A percentile compares a stretch with the other conserved stretches of the same genome.
phyloP scores from a whole-genome alignment of 2,329 filamentous ascomycete genomes.

The Tolypocladium pustulatum region DNA sequence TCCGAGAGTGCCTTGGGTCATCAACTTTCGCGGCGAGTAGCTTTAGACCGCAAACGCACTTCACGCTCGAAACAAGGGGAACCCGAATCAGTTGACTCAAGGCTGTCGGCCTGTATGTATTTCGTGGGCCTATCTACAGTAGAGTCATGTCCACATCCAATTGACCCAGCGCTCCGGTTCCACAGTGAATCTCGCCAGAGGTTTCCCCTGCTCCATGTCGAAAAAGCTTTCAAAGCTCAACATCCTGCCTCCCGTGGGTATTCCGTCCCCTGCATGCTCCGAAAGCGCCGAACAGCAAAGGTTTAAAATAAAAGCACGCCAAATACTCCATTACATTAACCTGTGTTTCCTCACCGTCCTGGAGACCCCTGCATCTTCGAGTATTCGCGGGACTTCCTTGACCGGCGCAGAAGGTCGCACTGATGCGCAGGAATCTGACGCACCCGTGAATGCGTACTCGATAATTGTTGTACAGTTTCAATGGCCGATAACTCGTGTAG shows the following conservation, averaged over 20 bases:
- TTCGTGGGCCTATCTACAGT: neutral
- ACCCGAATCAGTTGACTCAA: neutral
- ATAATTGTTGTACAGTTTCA: neutral
- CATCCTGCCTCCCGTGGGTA: neutral
- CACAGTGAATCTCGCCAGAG: neutral
- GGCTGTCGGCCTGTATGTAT: neutral
- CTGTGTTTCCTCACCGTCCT: neutral
- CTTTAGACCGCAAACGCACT: neutral
- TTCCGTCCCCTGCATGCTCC: constrained; percentile 20
- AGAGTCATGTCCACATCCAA: neutral
- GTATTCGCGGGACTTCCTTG: neutral
- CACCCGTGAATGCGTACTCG: neutral
- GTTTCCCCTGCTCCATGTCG: neutral
- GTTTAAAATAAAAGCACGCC: neutral
- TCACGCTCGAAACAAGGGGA: neutral
- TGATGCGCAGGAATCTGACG: neutral
- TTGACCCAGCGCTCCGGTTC: neutral
- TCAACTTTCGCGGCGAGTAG: no score
- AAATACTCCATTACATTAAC: neutral
- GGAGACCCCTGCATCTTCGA: neutral
- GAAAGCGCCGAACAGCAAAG: constrained; percentile 2
- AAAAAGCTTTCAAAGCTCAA: neutral
- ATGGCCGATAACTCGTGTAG: neutral
- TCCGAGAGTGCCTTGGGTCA: no score
- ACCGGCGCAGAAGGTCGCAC: neutral